Evolutionary conservation across 108 stramenopile species (phyloP), one percentile per base, ranked within the genome.

Genomic region (Conticribra guillardii): DNA sequence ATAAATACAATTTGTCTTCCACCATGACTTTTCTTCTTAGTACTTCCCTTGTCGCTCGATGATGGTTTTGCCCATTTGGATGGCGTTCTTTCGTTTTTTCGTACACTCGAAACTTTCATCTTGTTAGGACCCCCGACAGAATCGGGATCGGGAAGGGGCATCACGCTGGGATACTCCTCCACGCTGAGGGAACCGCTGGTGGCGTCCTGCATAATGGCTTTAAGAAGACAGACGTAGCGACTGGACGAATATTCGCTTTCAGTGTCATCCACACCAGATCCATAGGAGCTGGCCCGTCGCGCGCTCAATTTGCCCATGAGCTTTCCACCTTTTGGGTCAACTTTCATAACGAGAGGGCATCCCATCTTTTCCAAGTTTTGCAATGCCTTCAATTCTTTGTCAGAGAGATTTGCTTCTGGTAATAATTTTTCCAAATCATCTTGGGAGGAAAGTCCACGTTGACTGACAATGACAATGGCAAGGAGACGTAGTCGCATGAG

Each of bases 1-100:
- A 92, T 88, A 67, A 96, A 97, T 1, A 96, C 89, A 79, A 98
- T 84, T 41, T 82, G 83, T 32, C 97, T 84, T 18, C 86, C 88
- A 15, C 90, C 88, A 29, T 63, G 53, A 22, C 60, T 65, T 58
- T 58, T 65, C 64, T 84, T 84, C 34, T 80, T 71, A 8, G 45
- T 46, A 17, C 69, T 41, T 23, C 31, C 31, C 14, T 41, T n/a
- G 34, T 15, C 26, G 2, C 54, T 48, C 27, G 47, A 4, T 34
- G 56, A 55, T 30, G 67, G 68, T 47, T 82, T 84, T 45, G 71
- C 74, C 88, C 88, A 87, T 45, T 78, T 59, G 9, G 81, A 75
- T n/a, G 5, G 5, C 37, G 77, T 74, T 4, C 67, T 34, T 2
- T 53, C 63, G 2, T 52, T 55, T 45, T 85, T 84, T 49, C 87